Percentiles rank a stretch among this genome's conserved stretches.
These are phyloP conservation scores for Glycine latifolia DNA, from an alignment of 306 rosid species.

Conservation along the genomic window DNA sequence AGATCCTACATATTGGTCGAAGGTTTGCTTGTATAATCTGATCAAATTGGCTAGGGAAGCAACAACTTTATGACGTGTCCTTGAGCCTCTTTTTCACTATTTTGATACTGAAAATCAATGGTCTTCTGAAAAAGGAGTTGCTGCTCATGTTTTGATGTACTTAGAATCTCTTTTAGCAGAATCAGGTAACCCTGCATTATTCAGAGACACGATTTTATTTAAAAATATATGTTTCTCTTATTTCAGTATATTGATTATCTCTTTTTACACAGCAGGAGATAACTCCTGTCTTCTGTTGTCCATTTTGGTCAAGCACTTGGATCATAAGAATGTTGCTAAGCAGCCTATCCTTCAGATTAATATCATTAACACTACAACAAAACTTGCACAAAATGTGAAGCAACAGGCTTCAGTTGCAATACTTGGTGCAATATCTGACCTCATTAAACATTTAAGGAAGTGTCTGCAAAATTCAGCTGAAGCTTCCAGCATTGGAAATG, in stretches of 20 bases:
- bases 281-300: slow-evolving; percentile 79
- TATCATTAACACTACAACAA: slow-evolving; percentile 66
- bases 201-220: slow-evolving; percentile 7
- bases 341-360: slow-evolving; percentile 72
- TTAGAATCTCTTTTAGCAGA: slow-evolving; percentile 78
- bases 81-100: slow-evolving; percentile 88
- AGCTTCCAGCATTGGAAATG: slow-evolving; percentile 55
- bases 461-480: slow-evolving; percentile 74
- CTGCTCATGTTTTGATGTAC: slow-evolving; percentile 70
- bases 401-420: slow-evolving; percentile 70
- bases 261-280: slow-evolving; percentile 70
- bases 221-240: background rate
- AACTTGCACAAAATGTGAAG: slow-evolving; percentile 77
- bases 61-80: slow-evolving; percentile 78
- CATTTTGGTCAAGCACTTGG: slow-evolving; percentile 93
- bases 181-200: slow-evolving; percentile 69
- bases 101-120: slow-evolving; percentile 82
- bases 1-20: slow-evolving; percentile 90
- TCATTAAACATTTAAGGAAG: slow-evolving; percentile 80
- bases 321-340: slow-evolving; percentile 84
- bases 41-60: slow-evolving; percentile 85
- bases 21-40: slow-evolving; percentile 80
- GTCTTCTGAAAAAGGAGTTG: slow-evolving; percentile 81
- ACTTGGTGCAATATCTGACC: slow-evolving; percentile 78
- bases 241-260: slow-evolving; percentile 37